Conservation (phyloP, 768 basidiomycete species). For the Arthromyces matolae region DNA sequence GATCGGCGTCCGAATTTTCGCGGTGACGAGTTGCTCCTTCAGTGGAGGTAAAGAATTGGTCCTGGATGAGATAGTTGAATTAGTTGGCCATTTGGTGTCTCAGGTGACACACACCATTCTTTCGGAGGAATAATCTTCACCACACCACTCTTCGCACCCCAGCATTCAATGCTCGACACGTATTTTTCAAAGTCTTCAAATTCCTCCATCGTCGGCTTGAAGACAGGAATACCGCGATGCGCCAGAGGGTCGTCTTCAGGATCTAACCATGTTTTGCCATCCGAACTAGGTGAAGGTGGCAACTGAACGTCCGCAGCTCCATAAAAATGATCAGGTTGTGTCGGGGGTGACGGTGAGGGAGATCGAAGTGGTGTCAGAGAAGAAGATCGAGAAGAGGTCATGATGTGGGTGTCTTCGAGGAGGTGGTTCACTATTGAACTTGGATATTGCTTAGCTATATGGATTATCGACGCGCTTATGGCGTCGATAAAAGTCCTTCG, state of each 20-base stretch:
- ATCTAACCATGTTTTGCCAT: slow-evolving; percentile 62
- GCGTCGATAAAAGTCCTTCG: slow-evolving; percentile 1
- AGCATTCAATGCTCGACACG: slow-evolving; percentile 81
- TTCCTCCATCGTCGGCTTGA: slow-evolving; percentile 90
- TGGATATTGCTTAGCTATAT: background rate
- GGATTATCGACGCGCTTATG: slow-evolving; percentile 4
- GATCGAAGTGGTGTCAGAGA: slow-evolving; percentile 50
- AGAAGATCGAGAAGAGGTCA: slow-evolving; percentile 37
- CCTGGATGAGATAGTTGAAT: slow-evolving; percentile 37
- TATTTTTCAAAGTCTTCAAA: slow-evolving; percentile 91
- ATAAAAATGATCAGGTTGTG: slow-evolving; percentile 86
- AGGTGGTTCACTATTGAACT: no score
- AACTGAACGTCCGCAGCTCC: slow-evolving; percentile 46
- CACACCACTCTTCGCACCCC: slow-evolving; percentile 90
- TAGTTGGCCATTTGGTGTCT: background rate
- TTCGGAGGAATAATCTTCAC: slow-evolving; percentile 94
- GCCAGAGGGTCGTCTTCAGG: slow-evolving; percentile 81
- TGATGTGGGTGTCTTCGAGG: slow-evolving; percentile 16
- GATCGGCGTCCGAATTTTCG: slow-evolving; percentile 87
- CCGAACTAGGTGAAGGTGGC: slow-evolving; percentile 61
- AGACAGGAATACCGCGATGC: slow-evolving; percentile 91
- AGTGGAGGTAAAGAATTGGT: slow-evolving; percentile 68
- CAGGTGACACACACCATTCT: slow-evolving; percentile 61
- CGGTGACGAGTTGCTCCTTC: slow-evolving; percentile 60
- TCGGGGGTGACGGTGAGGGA: slow-evolving; percentile 48